Evolutionary conservation across 2,329 filamentous ascomycete species (phyloP), one percentile per base, ranked within the genome.

Genomic region (Aspergillus chevalieri): DNA sequence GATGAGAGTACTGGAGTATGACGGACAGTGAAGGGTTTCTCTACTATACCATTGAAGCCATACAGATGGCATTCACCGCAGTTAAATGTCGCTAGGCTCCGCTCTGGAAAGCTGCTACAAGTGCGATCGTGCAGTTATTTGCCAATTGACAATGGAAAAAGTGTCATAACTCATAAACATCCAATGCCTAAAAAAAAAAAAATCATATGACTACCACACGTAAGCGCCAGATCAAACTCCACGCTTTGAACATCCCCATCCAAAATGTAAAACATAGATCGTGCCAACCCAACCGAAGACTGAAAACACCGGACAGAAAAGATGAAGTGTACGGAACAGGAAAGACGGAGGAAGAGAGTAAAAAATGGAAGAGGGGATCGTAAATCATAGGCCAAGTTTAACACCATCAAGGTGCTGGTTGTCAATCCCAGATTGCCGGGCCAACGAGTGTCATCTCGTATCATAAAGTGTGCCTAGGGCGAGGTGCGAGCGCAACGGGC

Each of bases 241-340:
- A 46, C 36, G 3, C 33, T 50, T 52, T 17, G 47, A 49, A 52
- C 51, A 41, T 43, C 30, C 39, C 50, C 42, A 43, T 57, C 52
- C 55, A 57, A 42, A 42, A 21, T 17, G 17, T 43, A 12, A 8
- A 44, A 17, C 36, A 38, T 17, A 48, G 14, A 44, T 21, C 33
- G 19, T 7, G 43, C 34, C 34, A 38, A 38, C 6, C 34, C n/a
- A 6, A 38, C 4, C 12, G 3, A 46, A 42, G 17, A 17, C 46
- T 14, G 44, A 44, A 42, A 46, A 44, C 33, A 44, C 17, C 8
- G 33, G n/a, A n/a, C n/a, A n/a, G n/a, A n/a, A n/a, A n/a, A n/a
- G n/a, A n/a, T n/a, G n/a, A n/a, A n/a, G n/a, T n/a, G n/a, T n/a
- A n/a, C n/a, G n/a, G n/a, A n/a, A n/a, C n/a, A n/a, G n/a, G n/a